These are phyloP conservation scores for Xanthoconium purpureum DNA, from an alignment of 768 basidiomycete genomes.

Conservation along the genomic window DNA sequence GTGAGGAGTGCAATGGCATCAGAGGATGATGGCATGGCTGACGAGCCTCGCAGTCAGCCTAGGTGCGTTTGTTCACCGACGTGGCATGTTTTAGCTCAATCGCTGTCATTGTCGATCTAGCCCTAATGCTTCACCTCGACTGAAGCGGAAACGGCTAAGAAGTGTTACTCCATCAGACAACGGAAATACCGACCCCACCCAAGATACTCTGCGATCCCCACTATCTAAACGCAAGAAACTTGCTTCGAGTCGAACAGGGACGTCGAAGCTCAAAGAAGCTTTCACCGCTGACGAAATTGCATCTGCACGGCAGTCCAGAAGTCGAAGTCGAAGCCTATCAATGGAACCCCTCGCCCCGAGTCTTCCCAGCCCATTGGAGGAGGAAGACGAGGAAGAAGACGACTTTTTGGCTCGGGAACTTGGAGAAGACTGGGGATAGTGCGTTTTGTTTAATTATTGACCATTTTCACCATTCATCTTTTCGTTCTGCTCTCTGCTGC, in stretches of 20 bases:
- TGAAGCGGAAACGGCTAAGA: slow-evolving; percentile 66
- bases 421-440: slow-evolving; percentile 75
- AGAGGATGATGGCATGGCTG: slow-evolving; percentile 49
- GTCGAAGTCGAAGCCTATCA: slow-evolving; percentile 22
- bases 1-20: slow-evolving; percentile 43
- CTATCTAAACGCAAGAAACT: slow-evolving; percentile 80
- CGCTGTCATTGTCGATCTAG: slow-evolving; percentile 26
- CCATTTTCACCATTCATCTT: not conserved
- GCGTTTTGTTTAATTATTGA: not conserved
- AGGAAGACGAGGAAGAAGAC: slow-evolving; percentile 61
- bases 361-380: slow-evolving; percentile 36
- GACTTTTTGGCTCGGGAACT: slow-evolving; percentile 81
- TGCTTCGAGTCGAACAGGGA: slow-evolving; percentile 58
- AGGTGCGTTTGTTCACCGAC: slow-evolving; percentile 34
- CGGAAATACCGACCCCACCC: slow-evolving; percentile 36
- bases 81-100: slow-evolving; percentile 20
- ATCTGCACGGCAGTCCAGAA: slow-evolving; percentile 13
- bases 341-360: slow-evolving; percentile 8
- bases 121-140: slow-evolving; percentile 39
- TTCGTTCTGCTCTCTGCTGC: slow-evolving; percentile 6
- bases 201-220: slow-evolving; percentile 59
- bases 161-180: slow-evolving; percentile 68
- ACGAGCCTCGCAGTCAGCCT: slow-evolving; percentile 46
- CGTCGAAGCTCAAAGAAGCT: slow-evolving; percentile 67
- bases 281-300: slow-evolving; percentile 53